A percentile compares a stretch with the other conserved stretches of the same genome.
phyloP scores from a whole-genome alignment of 257 asterid genomes.

The Ocimum tenuiflorum region DNA sequence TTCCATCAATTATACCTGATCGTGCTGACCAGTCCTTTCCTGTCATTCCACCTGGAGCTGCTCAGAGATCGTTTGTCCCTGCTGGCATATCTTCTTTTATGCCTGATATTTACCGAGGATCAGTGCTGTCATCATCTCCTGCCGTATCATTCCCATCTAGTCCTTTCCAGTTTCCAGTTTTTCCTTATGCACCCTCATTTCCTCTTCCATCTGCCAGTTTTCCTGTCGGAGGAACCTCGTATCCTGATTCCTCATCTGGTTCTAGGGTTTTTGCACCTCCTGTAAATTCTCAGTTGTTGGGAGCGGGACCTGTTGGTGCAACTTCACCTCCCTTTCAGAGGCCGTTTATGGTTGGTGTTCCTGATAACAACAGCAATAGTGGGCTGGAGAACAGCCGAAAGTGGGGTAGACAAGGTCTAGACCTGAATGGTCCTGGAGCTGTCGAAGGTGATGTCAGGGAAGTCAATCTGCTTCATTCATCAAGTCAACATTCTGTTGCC shows the following conservation, averaged over 20 bases:
- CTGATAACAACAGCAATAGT: conserved; percentile 38
- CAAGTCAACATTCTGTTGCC: conserved; percentile 52
- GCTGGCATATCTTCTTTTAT: conserved; percentile 42
- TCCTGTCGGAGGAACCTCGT: conserved; percentile 46
- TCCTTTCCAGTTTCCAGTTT: conserved; percentile 50
- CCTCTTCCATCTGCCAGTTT: conserved; percentile 56
- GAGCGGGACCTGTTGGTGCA: conserved; percentile 41
- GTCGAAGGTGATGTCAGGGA: conserved; percentile 55
- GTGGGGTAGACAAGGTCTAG: conserved; percentile 72
- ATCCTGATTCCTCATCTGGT: conserved; percentile 52
- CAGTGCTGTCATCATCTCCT: conserved; percentile 79
- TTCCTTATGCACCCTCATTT: conserved; percentile 51
- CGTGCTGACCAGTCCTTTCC: conserved; percentile 48
- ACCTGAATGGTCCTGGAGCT: conserved; percentile 82
- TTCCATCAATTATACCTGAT: conserved; percentile 49
- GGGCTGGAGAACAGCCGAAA: conserved; percentile 48
- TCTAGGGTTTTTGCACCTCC: conserved; percentile 51
- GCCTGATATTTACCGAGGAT: conserved; percentile 68
- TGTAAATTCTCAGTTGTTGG: conserved; percentile 44
- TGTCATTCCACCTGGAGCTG: conserved; percentile 46
- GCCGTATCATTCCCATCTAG: conserved; percentile 51
- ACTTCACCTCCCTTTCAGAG: conserved; percentile 61
- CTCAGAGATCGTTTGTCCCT: conserved; percentile 59
- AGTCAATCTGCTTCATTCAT: conserved; percentile 39
- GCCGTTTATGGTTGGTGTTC: conserved; percentile 50